These are phyloP conservation scores for Endocalyx cinctus DNA, from an alignment of 2,329 filamentous ascomycete genomes.

Conservation along the genomic window DNA sequence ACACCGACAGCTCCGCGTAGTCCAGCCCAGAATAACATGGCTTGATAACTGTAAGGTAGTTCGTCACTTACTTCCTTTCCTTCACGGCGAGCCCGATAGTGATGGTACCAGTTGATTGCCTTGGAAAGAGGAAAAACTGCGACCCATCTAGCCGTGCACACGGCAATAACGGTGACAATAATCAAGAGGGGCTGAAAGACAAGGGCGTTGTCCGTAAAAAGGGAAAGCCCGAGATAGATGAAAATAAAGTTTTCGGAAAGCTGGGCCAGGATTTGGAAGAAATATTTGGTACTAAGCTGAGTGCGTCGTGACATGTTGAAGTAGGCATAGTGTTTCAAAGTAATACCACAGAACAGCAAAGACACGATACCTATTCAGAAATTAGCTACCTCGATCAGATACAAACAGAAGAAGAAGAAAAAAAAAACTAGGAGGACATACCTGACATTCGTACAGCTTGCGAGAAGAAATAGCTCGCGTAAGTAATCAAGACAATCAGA, in stretches of 20 bases:
- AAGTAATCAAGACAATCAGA: constrained; percentile 86
- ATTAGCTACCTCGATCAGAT: constrained; percentile 3
- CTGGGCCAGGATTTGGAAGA: constrained; percentile 92
- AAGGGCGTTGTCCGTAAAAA: constrained; percentile 86
- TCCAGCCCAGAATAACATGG: constrained; percentile 99
- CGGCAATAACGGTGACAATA: constrained; percentile 84
- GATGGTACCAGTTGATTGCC: constrained; percentile 87
- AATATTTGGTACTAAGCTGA: constrained; percentile 94
- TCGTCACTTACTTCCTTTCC: constrained; percentile 78
- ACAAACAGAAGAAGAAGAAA: not conserved
- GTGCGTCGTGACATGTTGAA: constrained; percentile 99
- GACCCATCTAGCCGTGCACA: constrained; percentile 87
- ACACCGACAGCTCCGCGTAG: constrained; percentile 94
- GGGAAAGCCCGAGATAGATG: constrained; percentile 91
- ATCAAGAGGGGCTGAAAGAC: constrained; percentile 95
- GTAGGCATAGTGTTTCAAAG: constrained; percentile 97
- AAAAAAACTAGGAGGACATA: constrained; percentile 44
- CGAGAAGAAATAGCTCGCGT: constrained; percentile 96
- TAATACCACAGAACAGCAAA: constrained; percentile 94
- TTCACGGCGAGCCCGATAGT: constrained; percentile 73
- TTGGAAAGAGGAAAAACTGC: constrained; percentile 90
- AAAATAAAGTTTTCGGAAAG: constrained; percentile 99
- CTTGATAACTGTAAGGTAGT: constrained; percentile 90
- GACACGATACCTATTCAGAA: constrained; percentile 76
- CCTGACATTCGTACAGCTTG: constrained; percentile 95